Evolutionary conservation across 345 rosid species (phyloP).

Genomic region (Dipteronia sinensis): DNA sequence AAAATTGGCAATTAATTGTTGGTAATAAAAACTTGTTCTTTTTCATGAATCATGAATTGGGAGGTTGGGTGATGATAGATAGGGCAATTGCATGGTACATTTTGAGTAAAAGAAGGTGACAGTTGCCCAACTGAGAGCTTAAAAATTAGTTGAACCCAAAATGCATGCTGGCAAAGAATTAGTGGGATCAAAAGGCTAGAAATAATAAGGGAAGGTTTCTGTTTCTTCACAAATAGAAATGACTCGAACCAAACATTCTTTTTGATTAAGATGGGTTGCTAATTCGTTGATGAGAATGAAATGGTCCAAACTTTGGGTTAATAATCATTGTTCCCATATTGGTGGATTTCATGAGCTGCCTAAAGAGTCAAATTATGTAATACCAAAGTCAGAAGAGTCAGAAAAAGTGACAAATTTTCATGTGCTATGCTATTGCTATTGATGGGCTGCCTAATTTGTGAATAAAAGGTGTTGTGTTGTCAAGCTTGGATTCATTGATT

Average conservation of each 20-base stretch:
- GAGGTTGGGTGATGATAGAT: neutral
- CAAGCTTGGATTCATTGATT: neutral
- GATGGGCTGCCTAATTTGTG: conserved; percentile 10
- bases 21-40: no score
- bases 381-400: neutral
- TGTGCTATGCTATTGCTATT: neutral
- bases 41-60: neutral
- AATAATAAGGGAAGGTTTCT: neutral
- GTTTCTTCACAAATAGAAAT: conserved; percentile 11
- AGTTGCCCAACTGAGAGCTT: neutral
- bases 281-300: conserved; percentile 13
- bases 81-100: neutral
- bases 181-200: neutral
- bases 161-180: neutral
- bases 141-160: neutral
- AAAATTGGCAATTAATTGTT: no score
- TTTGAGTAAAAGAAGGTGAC: neutral
- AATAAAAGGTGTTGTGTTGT: neutral
- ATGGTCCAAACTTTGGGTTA: neutral
- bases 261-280: conserved; percentile 16
- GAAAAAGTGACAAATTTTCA: neutral
- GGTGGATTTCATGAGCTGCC: neutral
- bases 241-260: conserved; percentile 20
- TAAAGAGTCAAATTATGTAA: neutral
- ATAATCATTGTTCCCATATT: neutral